Percentiles rank a stretch among this genome's conserved stretches.
phyloP scores from a whole-genome alignment of 331 rosid species.

The Telfairia occidentalis region DNA sequence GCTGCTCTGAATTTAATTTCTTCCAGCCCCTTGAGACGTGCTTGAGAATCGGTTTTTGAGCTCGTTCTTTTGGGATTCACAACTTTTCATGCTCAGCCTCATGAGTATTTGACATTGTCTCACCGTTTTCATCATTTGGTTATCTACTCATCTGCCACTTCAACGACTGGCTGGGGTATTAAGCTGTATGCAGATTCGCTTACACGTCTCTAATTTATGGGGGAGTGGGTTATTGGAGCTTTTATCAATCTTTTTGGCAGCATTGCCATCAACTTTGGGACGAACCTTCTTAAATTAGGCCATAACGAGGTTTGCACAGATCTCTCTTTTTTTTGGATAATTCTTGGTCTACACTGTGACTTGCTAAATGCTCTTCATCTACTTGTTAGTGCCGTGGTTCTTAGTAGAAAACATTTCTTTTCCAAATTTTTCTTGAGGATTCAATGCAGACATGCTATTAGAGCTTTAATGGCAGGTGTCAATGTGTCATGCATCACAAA shows the following conservation, averaged over 20 bases:
- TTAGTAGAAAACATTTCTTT: background rate
- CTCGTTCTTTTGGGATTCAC: background rate
- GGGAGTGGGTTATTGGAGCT: constrained; percentile 99
- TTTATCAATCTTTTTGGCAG: constrained; percentile 90
- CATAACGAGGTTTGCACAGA: constrained; percentile 65
- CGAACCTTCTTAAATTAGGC: constrained; percentile 93
- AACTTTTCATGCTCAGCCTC: background rate
- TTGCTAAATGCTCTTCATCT: background rate
- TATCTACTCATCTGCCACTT: background rate
- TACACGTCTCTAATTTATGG: constrained; percentile 47
- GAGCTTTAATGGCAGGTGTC: background rate
- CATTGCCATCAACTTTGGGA: constrained; percentile 94
- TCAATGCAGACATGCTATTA: background rate
- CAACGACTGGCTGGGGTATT: constrained; percentile 11
- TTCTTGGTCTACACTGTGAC: background rate
- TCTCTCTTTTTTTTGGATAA: background rate
- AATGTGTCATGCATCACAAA: background rate
- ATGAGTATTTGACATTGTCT: background rate
- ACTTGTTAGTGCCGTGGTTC: background rate
- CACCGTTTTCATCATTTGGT: background rate
- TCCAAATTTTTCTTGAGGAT: background rate
- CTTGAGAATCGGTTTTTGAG: background rate
- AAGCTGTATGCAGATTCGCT: constrained; percentile 41
- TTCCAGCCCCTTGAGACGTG: background rate
- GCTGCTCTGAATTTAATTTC: background rate